Base-by-base conservation (phyloP, 257 asterid genomes). In the Solanum ossicruentum region DNA sequence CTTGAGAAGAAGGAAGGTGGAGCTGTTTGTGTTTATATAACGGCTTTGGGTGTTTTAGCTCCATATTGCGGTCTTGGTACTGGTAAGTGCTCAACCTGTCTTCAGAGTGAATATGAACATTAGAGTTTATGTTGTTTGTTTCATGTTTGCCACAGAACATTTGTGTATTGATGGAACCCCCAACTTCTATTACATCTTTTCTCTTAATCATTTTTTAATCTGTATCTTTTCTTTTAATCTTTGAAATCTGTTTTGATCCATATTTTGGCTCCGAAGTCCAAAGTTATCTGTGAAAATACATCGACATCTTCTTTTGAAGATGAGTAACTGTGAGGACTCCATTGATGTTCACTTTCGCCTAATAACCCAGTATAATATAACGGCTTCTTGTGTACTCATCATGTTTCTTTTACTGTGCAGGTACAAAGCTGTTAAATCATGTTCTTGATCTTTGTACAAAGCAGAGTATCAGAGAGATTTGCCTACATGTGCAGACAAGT, bases 1-100 rank as follows among this genome's bases (percentile, higher is more conserved):
- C 95, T 91, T 87, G 98, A 96, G 95, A 96, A 94, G 93, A 94
- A 93, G 89, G 99, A 96, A 83, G 92, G 86, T 67, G 98, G 97
- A 60, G 93, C 90, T 81, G 84, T 92, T 83, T 90, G 98, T 67
- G 94, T 93, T 77, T 95, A 95, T 92, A 94, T 95, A 83, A 97
- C 93, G 99, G 95, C 99, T 26, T 84, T 91, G 83, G 91, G 92
- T 56, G 91, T 91, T 79, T 88, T 91, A 86, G 93, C 92, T 80
- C 93, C 93, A 67, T 89, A 89, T 79, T 90, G 91, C n/a, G 89
- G 89, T 61, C 70, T 89, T 60, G 91, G 93, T 51, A 84, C 89
- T 61, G 93, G 93, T 89, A 83, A 85, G 93, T 82, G 65, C 41
- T 71, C 55, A 16, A 8, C 78, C 71, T 67, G 32, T 43, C 47